Base-by-base conservation (phyloP, 2,329 filamentous ascomycete species). In the Pseudocercospora crystallina region DNA sequence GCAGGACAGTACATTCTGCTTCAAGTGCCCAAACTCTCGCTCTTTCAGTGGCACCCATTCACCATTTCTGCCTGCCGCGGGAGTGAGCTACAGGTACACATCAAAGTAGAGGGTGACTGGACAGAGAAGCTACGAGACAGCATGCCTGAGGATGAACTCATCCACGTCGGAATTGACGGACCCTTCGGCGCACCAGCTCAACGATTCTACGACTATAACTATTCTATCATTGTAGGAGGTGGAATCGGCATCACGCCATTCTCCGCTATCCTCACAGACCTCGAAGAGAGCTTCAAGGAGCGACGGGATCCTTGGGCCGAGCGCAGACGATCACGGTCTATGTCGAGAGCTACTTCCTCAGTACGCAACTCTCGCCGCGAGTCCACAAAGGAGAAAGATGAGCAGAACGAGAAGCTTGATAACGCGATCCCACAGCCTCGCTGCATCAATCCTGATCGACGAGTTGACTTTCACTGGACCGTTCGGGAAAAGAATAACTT, bases 11-110 rank as follows among this genome's bases (percentile, higher is more conserved):
- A 82, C 50, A 72, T 83, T 11, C 76, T 83, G 39, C 67, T 82
- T 0, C 79, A 82, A 56, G 76, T 82, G 0, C 80, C 79, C 0
- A 54, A 69, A 29, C 63, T 82, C 15, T 80, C 77, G 33, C 66
- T 71, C 43, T 82, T 79, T 50, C 79, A 82, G 57, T 83, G 80
- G 80, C 80, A 83, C 49, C 80, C 79, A 0, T 83, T 83, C 56
- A 82, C 80, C 0, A 76, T 83, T 0, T 82, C 80, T 0, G 75
- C 76, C 2, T 82, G 79, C 55, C 71, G 73, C 11, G 78, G 75
- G 0, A 75, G 76, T 20, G 71, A 74, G 30, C 73, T 83, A 66
- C 75, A 76, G 61, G 62, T 83, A 0, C 80, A 82, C 57, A 81
- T 83, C 69, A 82, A 82, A 61, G 77, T 76, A 2, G 78, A 81